These are phyloP conservation scores for Neurospora sp. DNA, from an alignment of 495 filamentous ascomycete species.

Conservation along the genomic window DNA sequence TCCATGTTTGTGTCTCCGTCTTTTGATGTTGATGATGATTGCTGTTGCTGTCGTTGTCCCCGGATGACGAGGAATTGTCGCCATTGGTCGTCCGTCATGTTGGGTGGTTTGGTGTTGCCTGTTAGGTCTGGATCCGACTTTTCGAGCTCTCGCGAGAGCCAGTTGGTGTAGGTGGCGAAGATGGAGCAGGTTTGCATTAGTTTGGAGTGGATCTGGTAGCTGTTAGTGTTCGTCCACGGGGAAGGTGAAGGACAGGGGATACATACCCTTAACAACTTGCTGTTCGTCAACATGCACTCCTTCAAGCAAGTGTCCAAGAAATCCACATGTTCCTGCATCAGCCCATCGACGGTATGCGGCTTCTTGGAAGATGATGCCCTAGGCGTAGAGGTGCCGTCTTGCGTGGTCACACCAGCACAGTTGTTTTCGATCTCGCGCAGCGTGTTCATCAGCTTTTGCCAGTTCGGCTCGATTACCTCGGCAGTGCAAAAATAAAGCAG, in stretches of 20 bases:
- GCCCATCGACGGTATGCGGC: constrained; percentile 78
- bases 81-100: constrained; percentile 47
- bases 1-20: not conserved
- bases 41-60: not conserved
- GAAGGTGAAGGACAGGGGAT: too few species aligned
- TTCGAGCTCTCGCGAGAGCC: constrained; percentile 68
- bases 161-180: constrained; percentile 78
- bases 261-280: constrained; percentile 77
- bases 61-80: constrained; percentile 32
- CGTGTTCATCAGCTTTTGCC: constrained; percentile 80
- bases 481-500: constrained; percentile 91
- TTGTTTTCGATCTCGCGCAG: constrained; percentile 55
- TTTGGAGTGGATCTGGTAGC: constrained; percentile 79
- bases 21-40: not conserved
- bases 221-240: too few species aligned
- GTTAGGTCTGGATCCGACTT: constrained; percentile 66
- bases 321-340: constrained; percentile 99
- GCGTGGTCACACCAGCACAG: constrained; percentile 28
- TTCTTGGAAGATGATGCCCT: not conserved
- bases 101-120: constrained; percentile 37
- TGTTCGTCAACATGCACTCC: constrained; percentile 97
- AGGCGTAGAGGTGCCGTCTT: constrained; percentile 19
- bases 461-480: constrained; percentile 97
- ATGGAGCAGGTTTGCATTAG: constrained; percentile 84
- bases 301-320: constrained; percentile 96